Evolutionary conservation across 352 stramenopile genomes (phyloP).

Genomic region (Phytophthora europaea): DNA sequence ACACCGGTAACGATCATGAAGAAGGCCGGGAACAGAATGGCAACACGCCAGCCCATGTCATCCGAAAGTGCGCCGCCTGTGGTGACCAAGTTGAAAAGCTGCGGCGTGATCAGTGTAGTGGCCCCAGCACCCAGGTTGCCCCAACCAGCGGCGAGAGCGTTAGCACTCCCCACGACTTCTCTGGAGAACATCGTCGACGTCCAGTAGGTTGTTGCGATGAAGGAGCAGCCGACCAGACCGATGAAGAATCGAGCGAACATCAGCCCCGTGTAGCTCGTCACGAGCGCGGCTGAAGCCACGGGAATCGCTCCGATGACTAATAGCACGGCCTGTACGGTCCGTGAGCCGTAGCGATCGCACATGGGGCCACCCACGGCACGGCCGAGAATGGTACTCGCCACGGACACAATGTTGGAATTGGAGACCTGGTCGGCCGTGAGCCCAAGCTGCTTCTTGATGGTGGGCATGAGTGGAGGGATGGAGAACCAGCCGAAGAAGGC

Average conservation of each 20-base stretch:
- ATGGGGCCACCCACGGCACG: conserved; percentile 92
- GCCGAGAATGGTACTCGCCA: conserved; percentile 91
- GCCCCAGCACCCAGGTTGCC: conserved; percentile 94
- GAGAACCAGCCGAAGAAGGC: conserved; percentile 97
- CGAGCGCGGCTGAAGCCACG: conserved; percentile 85
- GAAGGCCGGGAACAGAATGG: conserved; percentile 89
- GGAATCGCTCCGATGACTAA: conserved; percentile 86
- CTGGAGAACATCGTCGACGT: conserved; percentile 94
- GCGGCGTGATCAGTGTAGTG: conserved; percentile 89
- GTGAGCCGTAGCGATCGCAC: conserved; percentile 93
- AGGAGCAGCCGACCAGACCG: conserved; percentile 93
- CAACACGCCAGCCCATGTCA: conserved; percentile 91
- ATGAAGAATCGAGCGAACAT: conserved; percentile 94
- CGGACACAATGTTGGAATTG: conserved; percentile 93
- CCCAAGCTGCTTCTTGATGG: conserved; percentile 89
- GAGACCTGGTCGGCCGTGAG: conserved; percentile 89
- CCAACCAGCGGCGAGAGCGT: conserved; percentile 94
- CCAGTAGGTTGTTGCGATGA: conserved; percentile 96
- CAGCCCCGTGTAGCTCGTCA: conserved; percentile 81
- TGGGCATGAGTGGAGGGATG: conserved; percentile 93
- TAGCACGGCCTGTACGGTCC: conserved; percentile 83
- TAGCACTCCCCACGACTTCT: conserved; percentile 94
- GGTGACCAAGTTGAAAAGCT: conserved; percentile 92
- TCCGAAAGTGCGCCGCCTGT: conserved; percentile 49
- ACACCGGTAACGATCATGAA: conserved; percentile 85